These are phyloP conservation scores for Teunomyces aglyptinius DNA, from an alignment of 805 yeast species.

Conservation along the genomic window DNA sequence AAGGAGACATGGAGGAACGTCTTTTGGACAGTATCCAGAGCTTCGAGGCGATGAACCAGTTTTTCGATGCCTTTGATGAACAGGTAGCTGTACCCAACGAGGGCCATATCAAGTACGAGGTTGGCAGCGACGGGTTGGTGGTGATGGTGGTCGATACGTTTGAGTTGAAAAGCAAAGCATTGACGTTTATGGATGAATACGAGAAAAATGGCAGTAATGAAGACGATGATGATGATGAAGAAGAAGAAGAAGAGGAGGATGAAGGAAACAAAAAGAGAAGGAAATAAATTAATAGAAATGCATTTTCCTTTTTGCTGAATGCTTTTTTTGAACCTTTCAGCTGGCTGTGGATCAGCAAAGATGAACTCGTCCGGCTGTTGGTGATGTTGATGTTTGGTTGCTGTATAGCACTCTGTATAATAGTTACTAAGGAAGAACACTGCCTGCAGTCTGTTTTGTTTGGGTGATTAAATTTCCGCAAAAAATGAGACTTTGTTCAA, in stretches of 20 bases:
- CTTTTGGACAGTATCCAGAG: conserved; percentile 44
- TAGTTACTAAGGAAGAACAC: background rate
- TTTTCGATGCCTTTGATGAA: conserved; percentile 53
- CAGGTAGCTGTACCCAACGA: conserved; percentile 54
- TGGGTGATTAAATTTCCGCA: background rate
- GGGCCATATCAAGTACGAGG: conserved; percentile 55
- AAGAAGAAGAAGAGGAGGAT: conserved; percentile 1
- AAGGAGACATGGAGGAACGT: conserved; percentile 50
- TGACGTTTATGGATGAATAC: conserved; percentile 44
- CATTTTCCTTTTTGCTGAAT: background rate
- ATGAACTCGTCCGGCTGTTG: background rate
- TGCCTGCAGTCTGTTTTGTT: background rate
- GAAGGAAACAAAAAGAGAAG: conserved; percentile 5
- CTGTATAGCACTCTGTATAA: background rate
- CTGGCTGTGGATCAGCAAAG: too few species aligned
- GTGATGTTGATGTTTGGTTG: background rate
- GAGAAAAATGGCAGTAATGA: conserved; percentile 9
- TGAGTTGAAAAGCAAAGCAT: conserved; percentile 36
- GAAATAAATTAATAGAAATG: background rate
- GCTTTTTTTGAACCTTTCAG: background rate
- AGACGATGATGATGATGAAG: conserved; percentile 5
- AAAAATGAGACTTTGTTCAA: background rate
- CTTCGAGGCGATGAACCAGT: conserved; percentile 47
- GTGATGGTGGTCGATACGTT: conserved; percentile 50
- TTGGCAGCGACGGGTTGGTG: conserved; percentile 59